These are phyloP conservation scores for Populus nigra DNA, from an alignment of 345 rosid species.

Conservation along the genomic window DNA sequence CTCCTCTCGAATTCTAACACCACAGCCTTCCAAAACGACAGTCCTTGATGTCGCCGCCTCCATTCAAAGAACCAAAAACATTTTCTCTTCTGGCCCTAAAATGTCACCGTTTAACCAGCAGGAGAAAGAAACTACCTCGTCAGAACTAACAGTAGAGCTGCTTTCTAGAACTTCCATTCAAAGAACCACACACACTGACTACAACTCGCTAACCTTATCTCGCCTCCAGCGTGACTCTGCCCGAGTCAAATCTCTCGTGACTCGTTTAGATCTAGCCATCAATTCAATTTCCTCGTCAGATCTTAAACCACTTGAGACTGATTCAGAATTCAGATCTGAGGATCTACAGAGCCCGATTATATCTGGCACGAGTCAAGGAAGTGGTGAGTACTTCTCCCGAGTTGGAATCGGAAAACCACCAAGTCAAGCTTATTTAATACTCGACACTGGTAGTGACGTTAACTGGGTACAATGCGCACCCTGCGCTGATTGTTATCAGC, in stretches of 20 bases:
- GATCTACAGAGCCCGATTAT: conserved; percentile 52
- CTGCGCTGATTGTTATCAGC: conserved; percentile 84
- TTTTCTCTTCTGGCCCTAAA: conserved; percentile 16
- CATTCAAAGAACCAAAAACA: conserved; percentile 27
- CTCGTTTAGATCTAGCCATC: conserved; percentile 54
- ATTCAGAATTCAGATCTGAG: conserved; percentile 28
- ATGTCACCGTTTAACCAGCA: neutral
- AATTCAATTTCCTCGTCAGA: conserved; percentile 39
- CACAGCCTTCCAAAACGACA: conserved; percentile 18
- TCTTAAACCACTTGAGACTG: conserved; percentile 44
- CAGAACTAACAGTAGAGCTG: conserved; percentile 41
- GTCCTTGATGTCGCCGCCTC: conserved; percentile 46
- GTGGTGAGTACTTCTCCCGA: conserved; percentile 94
- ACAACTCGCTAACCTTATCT: conserved; percentile 57
- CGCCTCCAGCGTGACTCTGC: conserved; percentile 69
- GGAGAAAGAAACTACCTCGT: conserved; percentile 9
- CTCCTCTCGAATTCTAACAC: conserved; percentile 35
- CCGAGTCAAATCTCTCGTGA: conserved; percentile 53
- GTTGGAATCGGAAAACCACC: conserved; percentile 77
- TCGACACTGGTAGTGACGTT: conserved; percentile 90
- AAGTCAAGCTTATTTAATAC: conserved; percentile 63
- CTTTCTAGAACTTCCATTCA: conserved; percentile 48
- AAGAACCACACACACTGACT: conserved; percentile 42
- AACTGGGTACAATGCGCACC: conserved; percentile 90
- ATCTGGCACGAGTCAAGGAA: conserved; percentile 82